phyloP scores from a whole-genome alignment of 805 yeast genomes.

The Candida ulmi region DNA sequence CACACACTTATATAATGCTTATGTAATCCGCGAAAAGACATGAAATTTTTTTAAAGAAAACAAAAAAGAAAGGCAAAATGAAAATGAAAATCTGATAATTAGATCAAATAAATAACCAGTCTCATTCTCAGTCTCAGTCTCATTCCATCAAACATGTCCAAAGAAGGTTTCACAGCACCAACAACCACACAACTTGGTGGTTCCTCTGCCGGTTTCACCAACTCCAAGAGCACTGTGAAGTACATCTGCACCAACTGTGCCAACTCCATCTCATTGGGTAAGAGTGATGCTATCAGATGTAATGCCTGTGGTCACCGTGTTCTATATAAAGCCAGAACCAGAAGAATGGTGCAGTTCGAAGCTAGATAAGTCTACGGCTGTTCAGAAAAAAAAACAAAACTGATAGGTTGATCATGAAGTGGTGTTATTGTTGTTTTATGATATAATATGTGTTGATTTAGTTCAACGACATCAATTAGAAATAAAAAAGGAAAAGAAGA shows the following conservation, averaged over 20 bases:
- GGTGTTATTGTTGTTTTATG: no score
- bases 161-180: conserved; percentile 88
- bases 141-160: conserved; percentile 36
- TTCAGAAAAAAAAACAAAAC: no score
- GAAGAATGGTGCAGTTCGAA: conserved; percentile 90
- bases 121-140: no score
- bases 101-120: no score
- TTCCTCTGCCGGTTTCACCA: conserved; percentile 76
- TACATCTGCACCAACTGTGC: conserved; percentile 98
- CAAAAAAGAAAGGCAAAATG: no score
- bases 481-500: no score
- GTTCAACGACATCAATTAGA: no score
- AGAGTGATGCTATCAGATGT: conserved; percentile 96
- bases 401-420: no score
- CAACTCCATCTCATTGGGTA: conserved; percentile 75
- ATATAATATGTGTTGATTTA: no score
- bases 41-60: no score
- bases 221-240: conserved; percentile 75
- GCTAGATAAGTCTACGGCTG: conserved; percentile 45
- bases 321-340: conserved; percentile 92
- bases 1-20: no score
- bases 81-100: neutral
- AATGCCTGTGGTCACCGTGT: conserved; percentile 99
- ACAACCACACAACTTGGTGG: conserved; percentile 61
- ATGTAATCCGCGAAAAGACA: no score